Evolutionary conservation across 768 basidiomycete genomes (phyloP), one percentile per base, ranked within the genome.

Genomic region (Collybia sordida): DNA sequence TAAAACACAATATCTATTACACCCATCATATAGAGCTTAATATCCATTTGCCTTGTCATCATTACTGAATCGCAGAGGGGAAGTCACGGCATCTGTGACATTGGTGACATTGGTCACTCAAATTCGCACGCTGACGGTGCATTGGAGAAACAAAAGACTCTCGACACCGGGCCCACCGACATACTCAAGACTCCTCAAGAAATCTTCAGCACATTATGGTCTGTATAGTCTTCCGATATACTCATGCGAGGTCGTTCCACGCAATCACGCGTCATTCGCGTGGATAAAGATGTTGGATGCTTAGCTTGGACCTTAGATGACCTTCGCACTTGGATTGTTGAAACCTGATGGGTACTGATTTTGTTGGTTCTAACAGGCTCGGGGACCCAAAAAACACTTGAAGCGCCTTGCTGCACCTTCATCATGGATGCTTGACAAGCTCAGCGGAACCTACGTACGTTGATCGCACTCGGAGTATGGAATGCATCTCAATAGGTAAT

Each of bases 351-450:
- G 55, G 56, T 51, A 55, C 72, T 72, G 52, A 70, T 40, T 56
- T 42, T 36, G 46, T 47, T 46, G 22, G 40, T 39, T 65, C 59
- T 59, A 59, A 18, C 59, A 97, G 95, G 93, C 83, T 67, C 88
- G 95, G 72, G 95, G 95, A 86, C 95, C 95, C 57, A 97, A 91
- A 88, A 97, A 97, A 77, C 95, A 98, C 70, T 83, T 98, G 79
- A 98, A 98, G 83, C 90, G 96, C 67, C 84, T 98, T 52, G 86
- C 87, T 59, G 97, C 97, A 54, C 97, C 97, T 56, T 96, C 93
- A 41, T 89, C 93, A 78, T 99, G 97, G 97, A 98, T 99, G 95
- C 83, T 99, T 57, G 93, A 98, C 82, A 99, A 99, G 79, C 75
- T 99, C 64, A 86, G 90, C 74, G 93, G 93, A 52, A 93, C 93